Evolutionary conservation across 768 basidiomycete genomes (phyloP), one percentile per base, ranked within the genome.

Genomic region (Termitomyces sp.): DNA sequence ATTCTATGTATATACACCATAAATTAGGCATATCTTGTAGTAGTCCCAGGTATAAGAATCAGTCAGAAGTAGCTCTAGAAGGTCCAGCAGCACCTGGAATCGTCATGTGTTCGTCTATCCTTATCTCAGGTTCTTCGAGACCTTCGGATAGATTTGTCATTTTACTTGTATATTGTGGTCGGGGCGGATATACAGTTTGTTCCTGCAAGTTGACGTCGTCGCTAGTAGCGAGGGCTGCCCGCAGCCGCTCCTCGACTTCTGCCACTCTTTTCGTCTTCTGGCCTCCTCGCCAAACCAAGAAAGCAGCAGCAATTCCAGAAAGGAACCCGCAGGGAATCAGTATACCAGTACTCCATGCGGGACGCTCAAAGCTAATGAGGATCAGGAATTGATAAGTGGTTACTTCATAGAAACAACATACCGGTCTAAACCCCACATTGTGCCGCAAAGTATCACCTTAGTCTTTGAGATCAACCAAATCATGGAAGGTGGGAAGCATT

Each of bases 341-440:
- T 33, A 74, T 74, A 0, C 84, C 83, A 8, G 85, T 87, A 49
- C 77, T 81, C 86, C 86, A 88, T 2, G 84, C 77, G 2, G 86
- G 87, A n/a, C 87, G 79, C 56, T 79, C 62, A 63, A 87, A 86
- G 30, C 81, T 83, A 45, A 18, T 14, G 50, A 47, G n/a, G 5
- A 57, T 14, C 47, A 47, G n/a, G 6, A 57, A 20, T 54, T 43
- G n/a, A 43, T 22, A 7, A 10, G 28, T 13, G 16, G 33, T 6
- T 9, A 35, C 16, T 44, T 5, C 22, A 52, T n/a, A 22, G 6
- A 41, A 20, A 24, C 22, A 24, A 57, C 68, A 61, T 62, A 84
- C 79, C 87, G 76, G 64, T 91, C 82, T 65, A 92, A 64, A 8
- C 85, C 79, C 92, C 91, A 93, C 90, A 92, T 92, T 46, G 79